Evolutionary conservation across 176 grass and related monocot genomes (phyloP), one percentile per base, ranked within the genome.

Genomic region (Calamus simplicifolius): DNA sequence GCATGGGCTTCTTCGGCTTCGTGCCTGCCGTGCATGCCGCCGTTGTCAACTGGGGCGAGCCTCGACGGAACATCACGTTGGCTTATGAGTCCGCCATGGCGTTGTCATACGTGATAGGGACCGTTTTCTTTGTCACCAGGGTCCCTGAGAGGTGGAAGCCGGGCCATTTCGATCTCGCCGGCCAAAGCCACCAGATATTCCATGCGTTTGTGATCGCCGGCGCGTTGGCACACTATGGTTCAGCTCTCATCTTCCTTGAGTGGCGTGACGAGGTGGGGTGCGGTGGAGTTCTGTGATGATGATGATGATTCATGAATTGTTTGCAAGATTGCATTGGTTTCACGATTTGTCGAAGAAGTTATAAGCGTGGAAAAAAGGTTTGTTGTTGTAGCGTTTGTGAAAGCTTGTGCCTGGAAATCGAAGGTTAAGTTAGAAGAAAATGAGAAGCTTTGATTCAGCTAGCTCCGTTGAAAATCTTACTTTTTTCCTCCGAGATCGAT

Each of bases 141-240:
- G 87, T 92, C 16, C 93, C 88, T 2, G 93, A 98, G 84, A 68
- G 79, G 69, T 98, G 87, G 87, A 69, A 76, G 4, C 93, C 93
- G 0, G 93, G 93, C 23, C 52, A 62, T 5, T 92, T 92, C 58
- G 93, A 98, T 58, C 51, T 98, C 25, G 79, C 82, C 0, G 88
- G 93, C 0, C 93, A 98, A 57, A 98, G 94, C 70, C 94, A 98
- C 60, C 94, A 98, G 81, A 88, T 98, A 66, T 98, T 98, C 72
- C 94, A 98, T n/a, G 70, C 79, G 27, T 63, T 98, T 30, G 94
- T 98, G 23, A 75, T 98, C 72, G 51, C 69, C 23, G 94, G 94
- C 0, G 94, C 94, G 17, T 38, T 70, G 13, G 85, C 77, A 16
- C 92, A 97, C 68, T 97, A 97, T 49, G 62, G 69, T 8, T 87